Evolutionary conservation across 129 eudicot species (phyloP), one percentile per base, ranked within the genome.

Genomic region (Helichrysum umbraculigerum): DNA sequence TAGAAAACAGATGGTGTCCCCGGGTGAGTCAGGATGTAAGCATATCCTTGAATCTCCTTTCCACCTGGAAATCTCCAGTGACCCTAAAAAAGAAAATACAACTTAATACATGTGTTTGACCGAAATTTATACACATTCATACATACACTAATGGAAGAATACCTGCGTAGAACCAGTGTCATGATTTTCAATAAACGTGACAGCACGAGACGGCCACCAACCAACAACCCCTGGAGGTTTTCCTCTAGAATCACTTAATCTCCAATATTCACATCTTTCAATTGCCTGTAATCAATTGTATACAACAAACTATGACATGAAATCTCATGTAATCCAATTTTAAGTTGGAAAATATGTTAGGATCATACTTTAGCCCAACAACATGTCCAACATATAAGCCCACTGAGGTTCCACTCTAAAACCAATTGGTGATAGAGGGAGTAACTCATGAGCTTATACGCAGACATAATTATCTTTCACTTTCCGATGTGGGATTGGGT

Each of bases 41-140:
- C 94, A 72, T 95, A 95, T 70, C 99, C 99, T 87, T 95, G 99
- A 94, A 95, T 95, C 83, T 95, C 99, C 76, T 89, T 91, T 71
- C 99, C 99, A 74, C 94, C 95, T 22, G 99, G 99, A 85, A 95
- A 95, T 86, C 99, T 88, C 99, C 99, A 95, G 73, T 95, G 99
- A 82, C 99, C 99, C 99, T 95, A 78, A 63, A 62, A 21, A 35
- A 32, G 51, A 12, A 62, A 56, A 1, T n/a, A 3, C 6, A 60
- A 25, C 28, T 25, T 25, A 25, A 77, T 39, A 14, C 7, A 8
- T 78, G 7, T 21, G 16, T 70, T 70, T 30, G 62, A 61, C 66
- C 42, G 54, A 22, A 42, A 42, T 15, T 42, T 42, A 42, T 2
- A 37, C 6, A 34, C 4, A 34, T 34, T 2, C 5, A 35, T 5